Evolutionary conservation across 2,329 filamentous ascomycete species (phyloP).

Genomic region (Fusarium vanettenii): DNA sequence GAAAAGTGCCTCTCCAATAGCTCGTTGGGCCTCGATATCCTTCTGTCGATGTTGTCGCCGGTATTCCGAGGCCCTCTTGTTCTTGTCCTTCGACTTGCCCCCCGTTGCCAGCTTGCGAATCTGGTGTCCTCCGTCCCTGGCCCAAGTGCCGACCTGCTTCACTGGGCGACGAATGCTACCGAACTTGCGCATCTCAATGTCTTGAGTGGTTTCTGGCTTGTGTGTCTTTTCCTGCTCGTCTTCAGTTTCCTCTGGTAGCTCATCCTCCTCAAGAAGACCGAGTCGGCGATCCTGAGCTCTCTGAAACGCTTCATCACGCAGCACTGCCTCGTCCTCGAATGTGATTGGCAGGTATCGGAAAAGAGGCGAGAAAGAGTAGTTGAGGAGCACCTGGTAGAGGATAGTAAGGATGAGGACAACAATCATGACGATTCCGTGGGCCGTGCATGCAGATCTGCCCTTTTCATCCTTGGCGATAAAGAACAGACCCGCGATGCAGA

Average conservation of each 20-base stretch:
- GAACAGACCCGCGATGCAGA: slow-evolving; percentile 90
- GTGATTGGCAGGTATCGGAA: slow-evolving; percentile 93
- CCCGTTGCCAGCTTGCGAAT: slow-evolving; percentile 56
- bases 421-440: slow-evolving; percentile 89
- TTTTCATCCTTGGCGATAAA: slow-evolving; percentile 76
- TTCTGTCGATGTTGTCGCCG: slow-evolving; percentile 61
- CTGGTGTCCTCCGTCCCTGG: slow-evolving; percentile 59
- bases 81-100: slow-evolving; percentile 40
- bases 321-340: slow-evolving; percentile 91
- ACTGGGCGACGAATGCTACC: slow-evolving; percentile 57
- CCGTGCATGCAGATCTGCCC: slow-evolving; percentile 68
- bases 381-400: slow-evolving; percentile 83
- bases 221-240: slow-evolving; percentile 49
- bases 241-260: slow-evolving; percentile 58
- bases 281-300: slow-evolving; percentile 79
- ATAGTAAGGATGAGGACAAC: slow-evolving; percentile 76
- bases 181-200: slow-evolving; percentile 56
- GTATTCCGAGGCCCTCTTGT: slow-evolving; percentile 58
- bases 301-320: slow-evolving; percentile 91
- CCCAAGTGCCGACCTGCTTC: slow-evolving; percentile 53
- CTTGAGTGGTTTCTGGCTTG: slow-evolving; percentile 50
- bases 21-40: slow-evolving; percentile 78
- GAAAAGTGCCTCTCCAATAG: slow-evolving; percentile 84
- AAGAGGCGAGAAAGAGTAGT: slow-evolving; percentile 84
- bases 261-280: slow-evolving; percentile 66